Base-by-base conservation (phyloP, 179 eudicot species). In the Silene coronaria region DNA sequence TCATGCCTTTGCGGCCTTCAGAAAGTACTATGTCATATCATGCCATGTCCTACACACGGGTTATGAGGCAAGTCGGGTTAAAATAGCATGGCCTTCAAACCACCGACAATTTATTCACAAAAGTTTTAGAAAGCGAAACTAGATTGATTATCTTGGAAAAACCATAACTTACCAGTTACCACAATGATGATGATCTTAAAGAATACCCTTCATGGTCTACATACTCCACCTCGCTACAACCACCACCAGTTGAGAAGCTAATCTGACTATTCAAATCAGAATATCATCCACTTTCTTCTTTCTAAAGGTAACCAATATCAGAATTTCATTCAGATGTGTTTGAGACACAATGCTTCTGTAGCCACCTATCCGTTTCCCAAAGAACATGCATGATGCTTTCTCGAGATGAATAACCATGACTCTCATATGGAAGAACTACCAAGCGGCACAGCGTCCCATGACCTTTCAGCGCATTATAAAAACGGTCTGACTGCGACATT, bases 341-440 rank as follows among this genome's bases (percentile, higher is more conserved):
- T 46, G 85, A 45, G 27, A 87, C 87, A 67, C 99, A 95, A 81
- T 88, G 84, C 62, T 85, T 89, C 59, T 91, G 97, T 71, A 95
- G 90, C 99, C 99, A 95, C 85, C 97, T 86, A 45, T 95, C 99
- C 8, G 91, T 88, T 87, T 95, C 99, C 99, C 99, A 95, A 71
- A 95, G 97, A 74, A 87, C 86, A 74, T 95, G 99, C 99, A 95
- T 95, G 82, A 95, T 91, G 86, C 99, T 95, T 84, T 95, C 99
- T 62, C 92, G 83, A 61, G 99, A 89, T 60, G 91, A 80, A 87
- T 95, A 95, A 24, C 99, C 93, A 82, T 95, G 99, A 88, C 97
- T 92, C 80, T 91, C 97, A 75, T 82, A 87, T 5, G 97, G 97
- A 79, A 91, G 97, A 75, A 91, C 77, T 38, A 92, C 96, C 13